These are phyloP conservation scores for Chara braunii DNA, from an alignment of 139 green algal genomes.

Conservation along the genomic window DNA sequence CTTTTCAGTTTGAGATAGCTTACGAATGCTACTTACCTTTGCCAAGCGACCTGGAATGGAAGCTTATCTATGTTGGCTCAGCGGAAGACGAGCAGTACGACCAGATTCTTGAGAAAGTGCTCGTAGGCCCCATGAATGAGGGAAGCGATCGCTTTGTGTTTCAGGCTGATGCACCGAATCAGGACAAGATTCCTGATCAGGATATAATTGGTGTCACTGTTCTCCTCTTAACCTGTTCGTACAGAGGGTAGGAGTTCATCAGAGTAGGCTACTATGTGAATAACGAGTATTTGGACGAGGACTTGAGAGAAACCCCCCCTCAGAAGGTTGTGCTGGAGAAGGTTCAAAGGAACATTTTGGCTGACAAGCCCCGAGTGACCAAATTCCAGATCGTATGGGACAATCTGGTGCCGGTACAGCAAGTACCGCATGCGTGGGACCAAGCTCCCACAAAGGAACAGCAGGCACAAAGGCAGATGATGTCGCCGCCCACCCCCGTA, in stretches of 20 bases:
- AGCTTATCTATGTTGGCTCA: constrained; percentile 88
- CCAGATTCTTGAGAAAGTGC: constrained; percentile 81
- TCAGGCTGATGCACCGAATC: constrained; percentile 73
- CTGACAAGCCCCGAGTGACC: constrained; percentile 86
- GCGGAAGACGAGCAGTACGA: constrained; percentile 87
- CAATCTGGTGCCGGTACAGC: too few relatives aligned
- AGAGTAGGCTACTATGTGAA: constrained; percentile 87
- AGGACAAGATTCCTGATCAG: constrained; percentile 58
- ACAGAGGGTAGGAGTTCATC: constrained; percentile 55
- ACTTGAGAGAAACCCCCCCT: constrained; percentile 48
- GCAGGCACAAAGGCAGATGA: too few relatives aligned
- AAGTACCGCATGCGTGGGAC: too few relatives aligned
- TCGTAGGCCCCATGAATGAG: constrained; percentile 81
- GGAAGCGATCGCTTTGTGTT: constrained; percentile 89
- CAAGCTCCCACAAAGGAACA: too few relatives aligned
- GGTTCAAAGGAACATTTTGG: constrained; percentile 64
- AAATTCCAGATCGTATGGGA: constrained; percentile 60
- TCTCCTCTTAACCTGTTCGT: constrained; percentile 91
- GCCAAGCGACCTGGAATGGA: constrained; percentile 96
- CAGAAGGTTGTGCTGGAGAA: constrained; percentile 57
- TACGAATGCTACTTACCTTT: too few relatives aligned
- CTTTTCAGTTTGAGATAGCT: constrained; percentile 88
- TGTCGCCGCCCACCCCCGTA: too few relatives aligned
- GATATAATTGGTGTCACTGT: constrained; percentile 89
- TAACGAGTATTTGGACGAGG: constrained; percentile 86